Percentiles rank a stretch among this genome's conserved stretches.
Conservation (phyloP, 805 yeast genomes). For the Pichia rugopelliculosa region DNA sequence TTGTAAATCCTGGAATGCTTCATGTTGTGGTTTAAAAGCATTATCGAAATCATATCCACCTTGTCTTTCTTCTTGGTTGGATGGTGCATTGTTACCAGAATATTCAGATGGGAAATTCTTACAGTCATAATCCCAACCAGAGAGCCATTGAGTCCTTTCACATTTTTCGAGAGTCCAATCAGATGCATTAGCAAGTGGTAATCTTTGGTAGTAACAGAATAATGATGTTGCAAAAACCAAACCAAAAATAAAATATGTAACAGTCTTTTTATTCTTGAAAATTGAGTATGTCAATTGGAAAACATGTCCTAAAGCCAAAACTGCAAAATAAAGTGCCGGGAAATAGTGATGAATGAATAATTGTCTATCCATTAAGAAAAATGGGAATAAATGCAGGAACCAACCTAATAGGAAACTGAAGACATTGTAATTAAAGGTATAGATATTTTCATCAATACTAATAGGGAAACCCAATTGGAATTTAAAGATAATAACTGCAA, state of each 20-base stretch:
- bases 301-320: slow-evolving; percentile 29
- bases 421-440: slow-evolving; percentile 58
- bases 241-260: slow-evolving; percentile 40
- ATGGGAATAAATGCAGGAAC: slow-evolving; percentile 64
- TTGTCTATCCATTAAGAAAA: slow-evolving; percentile 86
- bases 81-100: slow-evolving; percentile 5
- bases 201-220: slow-evolving; percentile 50
- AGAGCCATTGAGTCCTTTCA: slow-evolving; percentile 46
- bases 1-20: background rate
- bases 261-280: slow-evolving; percentile 32
- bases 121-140: slow-evolving; percentile 89
- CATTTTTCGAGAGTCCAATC: slow-evolving; percentile 75
- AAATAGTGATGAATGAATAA: slow-evolving; percentile 88
- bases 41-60: slow-evolving; percentile 16
- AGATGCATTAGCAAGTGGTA: slow-evolving; percentile 71
- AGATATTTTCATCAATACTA: slow-evolving; percentile 44
- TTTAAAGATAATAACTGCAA: slow-evolving; percentile 40
- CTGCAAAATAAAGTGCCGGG: slow-evolving; percentile 78
- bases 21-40: slow-evolving; percentile 12
- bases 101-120: slow-evolving; percentile 36
- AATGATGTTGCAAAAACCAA: slow-evolving; percentile 43
- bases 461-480: slow-evolving; percentile 55
- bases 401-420: slow-evolving; percentile 63
- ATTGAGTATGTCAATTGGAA: slow-evolving; percentile 26
- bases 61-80: slow-evolving; percentile 5